Evolutionary conservation across 352 stramenopile genomes (phyloP), one percentile per base, ranked within the genome.

Genomic region (Thalassiosira mediterranea): DNA sequence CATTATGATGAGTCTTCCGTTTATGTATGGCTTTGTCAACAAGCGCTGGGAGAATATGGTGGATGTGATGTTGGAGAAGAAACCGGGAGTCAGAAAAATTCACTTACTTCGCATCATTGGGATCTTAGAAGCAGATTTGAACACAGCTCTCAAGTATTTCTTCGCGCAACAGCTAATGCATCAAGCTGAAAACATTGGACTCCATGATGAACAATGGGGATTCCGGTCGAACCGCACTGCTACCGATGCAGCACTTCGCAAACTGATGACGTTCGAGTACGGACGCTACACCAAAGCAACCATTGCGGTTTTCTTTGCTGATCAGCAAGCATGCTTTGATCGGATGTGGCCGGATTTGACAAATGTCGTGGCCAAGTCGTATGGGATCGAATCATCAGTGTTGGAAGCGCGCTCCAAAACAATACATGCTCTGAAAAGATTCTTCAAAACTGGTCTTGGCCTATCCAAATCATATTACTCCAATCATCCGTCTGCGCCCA

Each of bases 41-140:
- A 7, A 57, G 15, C 26, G 53, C 32, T 80, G 69, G 69, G 52
- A 44, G 54, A 66, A 26, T 3, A 56, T 64, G 26, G 34, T 65
- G 2, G 66, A 79, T 46, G n/a, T 54, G 4, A 83, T 83, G 61
- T 42, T 79, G 7, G 68, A 73, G 19, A 78, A 83, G 52, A 63
- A 78, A 17, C 48, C 42, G 25, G 70, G 70, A 0, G 47, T 66
- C 17, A 19, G 25, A 15, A 58, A 71, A n/a, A 71, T 84, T 8
- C 70, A 81, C 52, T 38, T 54, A 37, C 47, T 84, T 1, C 42
- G 60, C 34, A 68, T 84, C 13, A 84, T 84, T n/a, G 63, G 76
- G 15, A 32, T 84, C 15, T 49, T 77, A 31, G 68, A 77, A 60
- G 58, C 70, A 1, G 76, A 81, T 37, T 81, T 73, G 51, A 73